Evolutionary conservation across 1,139 yeast species (phyloP).

Genomic region (Hansenula sp.): DNA sequence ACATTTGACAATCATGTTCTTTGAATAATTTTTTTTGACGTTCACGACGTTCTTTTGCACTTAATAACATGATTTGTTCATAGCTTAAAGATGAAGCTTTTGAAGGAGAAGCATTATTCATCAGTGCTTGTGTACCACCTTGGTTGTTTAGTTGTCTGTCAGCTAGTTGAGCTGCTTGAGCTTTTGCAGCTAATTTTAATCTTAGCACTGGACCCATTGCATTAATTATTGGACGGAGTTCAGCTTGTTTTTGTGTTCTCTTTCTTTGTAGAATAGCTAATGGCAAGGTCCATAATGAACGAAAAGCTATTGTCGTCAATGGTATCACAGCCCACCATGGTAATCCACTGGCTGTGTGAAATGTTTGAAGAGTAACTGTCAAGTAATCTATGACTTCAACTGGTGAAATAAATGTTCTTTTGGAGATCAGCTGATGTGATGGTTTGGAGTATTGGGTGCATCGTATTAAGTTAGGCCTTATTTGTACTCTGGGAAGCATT

Average conservation of each 20-base stretch:
- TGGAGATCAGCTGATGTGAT: not conserved
- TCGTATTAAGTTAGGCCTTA: not conserved
- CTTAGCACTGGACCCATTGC: constrained; percentile 76
- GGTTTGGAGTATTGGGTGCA: not conserved
- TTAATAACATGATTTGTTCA: constrained; percentile 69
- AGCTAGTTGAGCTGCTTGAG: constrained; percentile 14
- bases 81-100: constrained; percentile 49
- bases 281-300: constrained; percentile 71
- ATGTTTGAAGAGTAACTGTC: constrained; percentile 40
- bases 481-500: not conserved
- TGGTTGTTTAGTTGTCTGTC: constrained; percentile 5
- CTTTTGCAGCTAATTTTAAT: constrained; percentile 60
- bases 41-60: constrained; percentile 73
- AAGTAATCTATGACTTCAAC: constrained; percentile 20
- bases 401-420: constrained; percentile 12
- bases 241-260: constrained; percentile 66
- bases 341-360: constrained; percentile 54
- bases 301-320: constrained; percentile 56
- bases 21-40: constrained; percentile 68
- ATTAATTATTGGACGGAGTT: constrained; percentile 59
- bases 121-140: not conserved
- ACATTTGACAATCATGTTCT: constrained; percentile 63
- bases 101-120: constrained; percentile 5
- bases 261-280: constrained; percentile 68
- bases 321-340: constrained; percentile 90